These are phyloP conservation scores for Chrysophaeum taylorii DNA, from an alignment of 352 stramenopile genomes.

Conservation along the genomic window DNA sequence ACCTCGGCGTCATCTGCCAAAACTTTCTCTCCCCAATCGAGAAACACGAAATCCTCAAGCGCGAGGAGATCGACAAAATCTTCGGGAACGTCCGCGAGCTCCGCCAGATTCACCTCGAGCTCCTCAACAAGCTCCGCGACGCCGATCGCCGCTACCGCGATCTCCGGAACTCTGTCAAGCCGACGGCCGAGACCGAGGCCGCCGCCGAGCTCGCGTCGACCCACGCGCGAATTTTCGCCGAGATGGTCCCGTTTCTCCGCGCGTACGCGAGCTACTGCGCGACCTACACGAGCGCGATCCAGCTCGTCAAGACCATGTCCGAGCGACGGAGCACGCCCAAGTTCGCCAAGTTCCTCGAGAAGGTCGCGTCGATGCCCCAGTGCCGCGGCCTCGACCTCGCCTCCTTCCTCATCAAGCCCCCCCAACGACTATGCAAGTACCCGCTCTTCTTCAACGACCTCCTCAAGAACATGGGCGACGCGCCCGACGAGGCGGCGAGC, in stretches of 20 bases:
- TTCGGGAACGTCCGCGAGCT: background rate
- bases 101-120: background rate
- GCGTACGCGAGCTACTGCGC: background rate
- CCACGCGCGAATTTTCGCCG: background rate
- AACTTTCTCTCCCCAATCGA: background rate
- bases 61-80: background rate
- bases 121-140: background rate
- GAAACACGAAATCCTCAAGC: background rate
- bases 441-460: slow-evolving; percentile 19
- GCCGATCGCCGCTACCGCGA: background rate
- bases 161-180: background rate
- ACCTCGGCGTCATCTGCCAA: background rate
- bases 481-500: background rate
- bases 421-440: slow-evolving; percentile 21
- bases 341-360: slow-evolving; percentile 4
- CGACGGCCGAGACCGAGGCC: background rate
- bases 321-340: no score
- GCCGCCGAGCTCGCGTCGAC: background rate
- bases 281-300: background rate
- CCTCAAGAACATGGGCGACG: slow-evolving; percentile 5
- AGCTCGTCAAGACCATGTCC: background rate
- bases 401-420: slow-evolving; percentile 22
- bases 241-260: background rate
- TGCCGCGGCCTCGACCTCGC: slow-evolving; percentile 12
- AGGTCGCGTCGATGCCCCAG: background rate